These are phyloP conservation scores for Populus hybrid DNA, from an alignment of 441 rosid species.

Conservation along the genomic window DNA sequence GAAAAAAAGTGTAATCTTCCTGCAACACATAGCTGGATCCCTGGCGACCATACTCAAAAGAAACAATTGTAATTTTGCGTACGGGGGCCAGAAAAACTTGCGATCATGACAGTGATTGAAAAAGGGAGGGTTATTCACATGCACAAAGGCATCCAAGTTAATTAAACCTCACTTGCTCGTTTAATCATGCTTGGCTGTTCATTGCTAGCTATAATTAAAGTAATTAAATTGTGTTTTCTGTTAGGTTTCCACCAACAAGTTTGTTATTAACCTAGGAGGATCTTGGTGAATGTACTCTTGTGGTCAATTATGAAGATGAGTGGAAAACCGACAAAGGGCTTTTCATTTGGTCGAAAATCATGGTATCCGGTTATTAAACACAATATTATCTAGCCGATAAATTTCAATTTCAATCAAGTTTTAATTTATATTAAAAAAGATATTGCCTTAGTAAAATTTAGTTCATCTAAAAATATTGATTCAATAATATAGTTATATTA, in stretches of 20 bases:
- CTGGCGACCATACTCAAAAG: not conserved
- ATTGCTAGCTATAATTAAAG: not conserved
- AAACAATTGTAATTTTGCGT: not conserved
- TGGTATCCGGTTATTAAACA: too few relatives aligned
- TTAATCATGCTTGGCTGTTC: not conserved
- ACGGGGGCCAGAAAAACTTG: not conserved
- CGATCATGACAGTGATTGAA: not conserved
- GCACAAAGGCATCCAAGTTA: not conserved
- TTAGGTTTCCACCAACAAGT: not conserved
- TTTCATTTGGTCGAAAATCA: too few relatives aligned
- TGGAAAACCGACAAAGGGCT: too few relatives aligned
- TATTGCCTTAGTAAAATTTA: too few relatives aligned
- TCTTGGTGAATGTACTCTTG: not conserved
- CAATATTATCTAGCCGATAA: too few relatives aligned
- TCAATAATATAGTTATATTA: too few relatives aligned
- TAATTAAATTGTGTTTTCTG: not conserved
- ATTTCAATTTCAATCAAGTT: too few relatives aligned
- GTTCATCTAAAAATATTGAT: too few relatives aligned
- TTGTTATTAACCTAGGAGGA: not conserved
- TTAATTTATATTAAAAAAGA: too few relatives aligned
- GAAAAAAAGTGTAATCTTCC: not conserved
- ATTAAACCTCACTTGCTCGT: not conserved
- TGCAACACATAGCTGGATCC: not conserved
- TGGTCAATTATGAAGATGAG: too few relatives aligned
- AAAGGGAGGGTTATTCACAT: not conserved